These are phyloP conservation scores for Pythium diclinum DNA, from an alignment of 352 stramenopile genomes.

Conservation along the genomic window DNA sequence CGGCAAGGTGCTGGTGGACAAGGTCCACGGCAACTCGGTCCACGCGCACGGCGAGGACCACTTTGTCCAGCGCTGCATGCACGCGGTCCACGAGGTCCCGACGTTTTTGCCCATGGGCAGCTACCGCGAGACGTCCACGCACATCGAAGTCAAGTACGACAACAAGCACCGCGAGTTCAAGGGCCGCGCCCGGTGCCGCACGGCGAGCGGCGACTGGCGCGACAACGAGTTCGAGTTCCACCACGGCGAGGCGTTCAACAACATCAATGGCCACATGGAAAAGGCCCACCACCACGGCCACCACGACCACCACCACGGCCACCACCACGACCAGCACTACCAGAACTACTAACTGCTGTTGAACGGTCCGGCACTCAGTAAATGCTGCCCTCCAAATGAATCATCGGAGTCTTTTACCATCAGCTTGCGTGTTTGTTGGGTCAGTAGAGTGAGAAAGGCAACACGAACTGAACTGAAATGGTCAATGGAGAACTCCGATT, in stretches of 20 bases:
- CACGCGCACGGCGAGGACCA: neutral
- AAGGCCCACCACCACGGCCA: neutral
- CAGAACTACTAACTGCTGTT: neutral
- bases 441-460: no score
- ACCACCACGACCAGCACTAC: neutral
- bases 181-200: neutral
- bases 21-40: neutral
- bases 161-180: constrained; percentile 5
- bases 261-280: constrained; percentile 2
- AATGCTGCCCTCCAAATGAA: no score
- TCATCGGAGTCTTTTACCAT: no score
- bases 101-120: neutral
- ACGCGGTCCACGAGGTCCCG: constrained; percentile 1
- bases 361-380: no score
- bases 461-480: neutral
- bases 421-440: no score
- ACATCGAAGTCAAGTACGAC: neutral
- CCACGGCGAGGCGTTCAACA: neutral
- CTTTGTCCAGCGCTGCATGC: neutral
- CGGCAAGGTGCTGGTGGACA: constrained; percentile 3
- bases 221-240: constrained; percentile 1
- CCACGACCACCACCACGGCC: neutral
- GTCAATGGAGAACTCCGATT: constrained; percentile 8
- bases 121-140: neutral
- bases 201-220: neutral